Base-by-base conservation (phyloP, 2,329 filamentous ascomycete species). In the Neodidymelliopsis sp. region DNA sequence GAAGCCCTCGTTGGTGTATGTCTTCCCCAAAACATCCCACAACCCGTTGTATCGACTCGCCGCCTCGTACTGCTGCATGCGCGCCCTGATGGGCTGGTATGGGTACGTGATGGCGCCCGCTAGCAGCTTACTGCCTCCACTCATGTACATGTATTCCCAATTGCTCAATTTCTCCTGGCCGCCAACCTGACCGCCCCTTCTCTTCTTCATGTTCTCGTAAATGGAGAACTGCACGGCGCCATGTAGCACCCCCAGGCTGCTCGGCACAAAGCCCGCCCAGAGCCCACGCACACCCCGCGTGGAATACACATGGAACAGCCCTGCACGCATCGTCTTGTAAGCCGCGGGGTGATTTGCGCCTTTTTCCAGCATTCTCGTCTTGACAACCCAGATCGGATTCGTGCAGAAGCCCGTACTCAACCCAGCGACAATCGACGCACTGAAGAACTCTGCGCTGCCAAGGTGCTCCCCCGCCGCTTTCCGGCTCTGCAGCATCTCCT, bases 351-450 rank as follows among this genome's bases (percentile, higher is more conserved):
- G 81, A 44, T 83, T 79, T 38, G 84, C 83, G 59, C 94, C 90
- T 4, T 90, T 92, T 22, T 91, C 91, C 18, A 97, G 80, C 91
- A 99, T 97, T 56, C 94, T 88, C 7, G 93, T 97, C 79, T 97
- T 97, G 71, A 99, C 85, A 2, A 99, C 94, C 94, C 94, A 99
- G 63, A 99, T 87, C 2, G 94, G 94, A 70, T 97, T 97, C 22
- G 94, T 97, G 58, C 93, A 80, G 22, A 90, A 76, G 31, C 92
- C 88, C 2, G 91, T 96, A 29, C 90, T 73, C 13, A 88, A 79
- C 22, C 93, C 81, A 62, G 83, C 81, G 27, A 76, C 70, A 2
- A 82, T 89, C 24, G 89, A 92, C 4, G 91, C 85, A 35, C 88
- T 65, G 70, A 97, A 93, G 76, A 92, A 96, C 73, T 96, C 91